Base-by-base conservation (phyloP, 2,329 filamentous ascomycete genomes). In the Phialophora tarda region DNA sequence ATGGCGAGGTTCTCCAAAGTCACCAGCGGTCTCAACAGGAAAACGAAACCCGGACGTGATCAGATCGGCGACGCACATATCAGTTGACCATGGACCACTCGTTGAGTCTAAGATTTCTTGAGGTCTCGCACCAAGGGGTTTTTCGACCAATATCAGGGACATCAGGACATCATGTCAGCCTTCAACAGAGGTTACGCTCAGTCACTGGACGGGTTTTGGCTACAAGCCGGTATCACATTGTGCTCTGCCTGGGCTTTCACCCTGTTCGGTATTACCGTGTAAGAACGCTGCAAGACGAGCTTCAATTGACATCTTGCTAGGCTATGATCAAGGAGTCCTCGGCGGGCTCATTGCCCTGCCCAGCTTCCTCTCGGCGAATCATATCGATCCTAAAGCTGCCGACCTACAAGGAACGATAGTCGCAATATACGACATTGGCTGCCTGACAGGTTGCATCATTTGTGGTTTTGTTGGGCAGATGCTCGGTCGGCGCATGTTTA, bases 321-420 rank as follows among this genome's bases (percentile, higher is more conserved):
- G 67, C 41, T 69, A 69, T 47, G 67, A 71, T 26, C 69, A 71
- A 62, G 68, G 68, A 23, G 66, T 70, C 28, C 58, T 70, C 10
- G 80, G 82, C 30, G 84, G 84, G 56, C 83, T 86, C 4, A 79
- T 86, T 28, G 81, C 86, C 17, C 84, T 83, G 0, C 75, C 80
- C 11, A 79, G 85, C 69, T 86, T 85, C 58, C 62, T 69, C 11
- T 56, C 59, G 5, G 63, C 56, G 24, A 69, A 69, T 38, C 57
- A 57, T 17, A 69, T 69, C 44, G 44, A 62, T 24, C 51, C 63
- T 17, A 23, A 62, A 26, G 74, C 84, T 69, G 75, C 79, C 14
- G 82, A 80, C n/a, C 79, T 80, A 77, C 79, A 82, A 74, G 81
- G 80, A 30, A 81, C 81, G 59, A 79, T 83, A 4, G 82, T 80